Evolutionary conservation across 768 basidiomycete genomes (phyloP).

Genomic region (Russula abietina): DNA sequence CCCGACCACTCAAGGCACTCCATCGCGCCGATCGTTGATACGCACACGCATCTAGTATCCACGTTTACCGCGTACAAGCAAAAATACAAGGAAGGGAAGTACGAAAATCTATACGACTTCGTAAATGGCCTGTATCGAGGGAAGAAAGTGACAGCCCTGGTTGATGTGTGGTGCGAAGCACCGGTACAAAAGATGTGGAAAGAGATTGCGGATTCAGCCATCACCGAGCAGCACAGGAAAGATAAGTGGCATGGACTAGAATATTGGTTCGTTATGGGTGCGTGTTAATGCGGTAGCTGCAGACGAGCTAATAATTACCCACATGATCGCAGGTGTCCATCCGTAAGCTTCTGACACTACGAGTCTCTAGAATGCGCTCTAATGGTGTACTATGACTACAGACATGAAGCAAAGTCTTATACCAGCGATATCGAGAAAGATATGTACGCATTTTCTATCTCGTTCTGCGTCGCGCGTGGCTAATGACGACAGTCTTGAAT

Average conservation of each 20-base stretch:
- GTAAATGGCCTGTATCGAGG: slow-evolving; percentile 53
- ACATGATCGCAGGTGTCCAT: slow-evolving; percentile 50
- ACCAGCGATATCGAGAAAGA: slow-evolving; percentile 59
- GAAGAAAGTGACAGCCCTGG: slow-evolving; percentile 55
- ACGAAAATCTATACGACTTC: slow-evolving; percentile 60
- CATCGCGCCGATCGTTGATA: slow-evolving; percentile 59
- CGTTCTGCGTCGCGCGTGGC: not conserved
- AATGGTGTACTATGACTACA: slow-evolving; percentile 26
- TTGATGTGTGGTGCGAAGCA: slow-evolving; percentile 89
- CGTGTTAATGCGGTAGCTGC: not conserved
- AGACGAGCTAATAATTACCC: not conserved
- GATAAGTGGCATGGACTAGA: slow-evolving; percentile 59
- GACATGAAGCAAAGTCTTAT: slow-evolving; percentile 70
- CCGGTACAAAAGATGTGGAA: slow-evolving; percentile 59
- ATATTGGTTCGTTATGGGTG: slow-evolving; percentile 84
- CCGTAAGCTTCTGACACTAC: slow-evolving; percentile 42
- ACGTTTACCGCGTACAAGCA: slow-evolving; percentile 59
- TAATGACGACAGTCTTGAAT: slow-evolving; percentile 46
- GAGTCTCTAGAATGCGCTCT: not conserved
- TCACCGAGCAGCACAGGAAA: slow-evolving; percentile 42
- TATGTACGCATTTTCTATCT: slow-evolving; percentile 42
- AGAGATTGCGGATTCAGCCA: slow-evolving; percentile 67
- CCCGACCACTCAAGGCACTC: slow-evolving; percentile 16
- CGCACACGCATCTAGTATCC: slow-evolving; percentile 77
- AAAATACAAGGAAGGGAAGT: slow-evolving; percentile 54